A percentile compares a stretch with the other conserved stretches of the same genome.
phyloP scores from a whole-genome alignment of 768 basidiomycete genomes.

The Phylloporus sp. region DNA sequence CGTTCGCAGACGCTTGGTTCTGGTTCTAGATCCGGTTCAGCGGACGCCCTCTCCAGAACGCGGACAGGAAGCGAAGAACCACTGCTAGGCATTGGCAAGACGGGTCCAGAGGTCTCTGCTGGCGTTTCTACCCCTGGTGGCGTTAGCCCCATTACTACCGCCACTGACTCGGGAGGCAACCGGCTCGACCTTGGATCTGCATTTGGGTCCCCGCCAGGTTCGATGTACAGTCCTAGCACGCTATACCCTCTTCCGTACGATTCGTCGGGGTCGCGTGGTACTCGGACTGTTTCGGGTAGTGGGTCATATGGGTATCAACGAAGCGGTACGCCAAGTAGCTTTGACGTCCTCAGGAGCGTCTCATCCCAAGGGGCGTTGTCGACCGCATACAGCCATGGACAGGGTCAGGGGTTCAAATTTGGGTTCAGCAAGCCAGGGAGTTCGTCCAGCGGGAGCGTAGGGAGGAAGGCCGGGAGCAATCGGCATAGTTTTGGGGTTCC shows the following conservation, averaged over 20 bases:
- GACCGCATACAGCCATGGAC: constrained; percentile 16
- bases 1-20: constrained; percentile 28
- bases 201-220: constrained; percentile 25
- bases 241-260: constrained; percentile 11
- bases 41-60: constrained; percentile 26
- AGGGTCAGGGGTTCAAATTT: constrained; percentile 16
- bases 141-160: constrained; percentile 1
- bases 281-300: constrained; percentile 19
- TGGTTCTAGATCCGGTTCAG: constrained; percentile 22
- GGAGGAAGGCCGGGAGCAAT: constrained; percentile 9
- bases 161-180: constrained; percentile 9
- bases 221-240: constrained; percentile 18
- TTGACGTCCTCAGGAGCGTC: constrained; percentile 27
- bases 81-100: constrained; percentile 17
- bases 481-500: constrained; percentile 20
- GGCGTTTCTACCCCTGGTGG: constrained; percentile 8
- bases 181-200: constrained; percentile 25
- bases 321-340: constrained; percentile 25
- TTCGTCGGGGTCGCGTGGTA: constrained; percentile 17
- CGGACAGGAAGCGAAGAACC: constrained; percentile 30
- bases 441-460: constrained; percentile 17
- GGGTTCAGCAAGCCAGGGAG: constrained; percentile 16
- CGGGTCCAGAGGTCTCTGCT: constrained; percentile 3
- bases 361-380: constrained; percentile 30
- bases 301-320: constrained; percentile 22